Evolutionary conservation across 176 grass and related monocot genomes (phyloP), one percentile per base, ranked within the genome.

Genomic region (Phragmites australis): DNA sequence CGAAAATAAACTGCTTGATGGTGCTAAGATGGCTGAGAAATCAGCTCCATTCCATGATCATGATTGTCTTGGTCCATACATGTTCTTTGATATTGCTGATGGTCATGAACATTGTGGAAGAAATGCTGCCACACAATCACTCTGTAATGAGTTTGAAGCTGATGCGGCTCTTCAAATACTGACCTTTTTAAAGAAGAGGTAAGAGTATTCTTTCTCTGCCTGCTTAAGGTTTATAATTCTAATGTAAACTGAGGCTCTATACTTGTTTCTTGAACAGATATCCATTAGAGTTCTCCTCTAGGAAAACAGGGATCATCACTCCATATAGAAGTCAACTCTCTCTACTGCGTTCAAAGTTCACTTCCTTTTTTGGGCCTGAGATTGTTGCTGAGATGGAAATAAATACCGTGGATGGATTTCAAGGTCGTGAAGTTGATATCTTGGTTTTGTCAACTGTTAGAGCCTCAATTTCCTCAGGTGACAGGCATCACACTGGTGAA

Each of bases 361-460:
- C 82, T 76, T 79, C 66, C 43, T 77, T 48, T 63, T 94, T 98
- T 87, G 92, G 92, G n/a, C 74, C 92, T 50, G 95, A 98, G 72
- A 77, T 88, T 77, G 80, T 93, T 87, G 81, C 88, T 77, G 95
- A 94, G 39, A 94, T 93, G 88, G 95, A 98, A 84, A 85, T 98
- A 23, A 98, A 94, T 59, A 98, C 95, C 30, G 90, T 98, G 70
- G 92, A 98, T 84, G 95, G 95, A 68, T 98, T 98, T 88, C 95
- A 98, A 94, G 95, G 95, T 37, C 95, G 95, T 74, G 95, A 98
- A 85, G 92, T 98, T 74, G 95, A 98, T 73, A 98, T 98, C 55
- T 82, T 98, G 69, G 42, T 98, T 29, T 80, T 98, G 60, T 98
- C 92, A 83, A 98, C 95, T 77, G 95, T 98, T 77, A 94, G 95